Evolutionary conservation across 176 grass and related monocot species (phyloP).

Genomic region (maize (Zea mays)): DNA sequence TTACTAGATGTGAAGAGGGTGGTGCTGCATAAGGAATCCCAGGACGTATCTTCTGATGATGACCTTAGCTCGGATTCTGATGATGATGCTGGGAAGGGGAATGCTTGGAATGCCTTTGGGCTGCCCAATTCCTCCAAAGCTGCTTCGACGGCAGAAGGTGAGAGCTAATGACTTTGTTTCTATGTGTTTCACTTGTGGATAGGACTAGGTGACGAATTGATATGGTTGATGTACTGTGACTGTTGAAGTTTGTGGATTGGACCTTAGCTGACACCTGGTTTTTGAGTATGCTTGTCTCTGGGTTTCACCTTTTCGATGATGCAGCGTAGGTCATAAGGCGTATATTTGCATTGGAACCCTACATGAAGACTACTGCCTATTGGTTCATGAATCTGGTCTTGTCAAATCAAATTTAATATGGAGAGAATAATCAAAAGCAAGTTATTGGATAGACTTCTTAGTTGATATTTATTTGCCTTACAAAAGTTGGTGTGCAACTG

Average conservation of each 20-base stretch:
- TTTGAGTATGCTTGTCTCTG: background rate
- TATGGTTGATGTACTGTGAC: background rate
- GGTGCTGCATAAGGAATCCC: slow-evolving; percentile 37
- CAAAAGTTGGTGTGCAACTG: background rate
- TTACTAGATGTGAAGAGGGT: slow-evolving; percentile 53
- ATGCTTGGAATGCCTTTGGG: slow-evolving; percentile 30
- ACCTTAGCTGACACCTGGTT: background rate
- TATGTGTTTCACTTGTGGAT: background rate
- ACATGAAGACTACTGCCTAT: background rate
- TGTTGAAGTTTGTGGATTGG: background rate
- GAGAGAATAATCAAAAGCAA: background rate
- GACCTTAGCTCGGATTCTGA: slow-evolving; percentile 69
- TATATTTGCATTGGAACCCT: background rate
- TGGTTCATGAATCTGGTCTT: background rate
- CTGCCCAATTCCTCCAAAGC: slow-evolving; percentile 48
- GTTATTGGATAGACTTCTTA: background rate
- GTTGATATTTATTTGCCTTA: background rate
- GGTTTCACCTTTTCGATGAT: background rate
- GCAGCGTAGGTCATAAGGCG: background rate
- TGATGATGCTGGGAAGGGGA: slow-evolving; percentile 35
- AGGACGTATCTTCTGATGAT: slow-evolving; percentile 47
- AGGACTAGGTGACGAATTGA: background rate
- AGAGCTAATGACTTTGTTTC: background rate
- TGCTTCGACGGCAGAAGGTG: slow-evolving; percentile 44
- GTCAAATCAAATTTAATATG: background rate